Evolutionary conservation across 1,284 basidiomycete species (phyloP).

Genomic region (Cutaneotrichosporon dermatis): DNA sequence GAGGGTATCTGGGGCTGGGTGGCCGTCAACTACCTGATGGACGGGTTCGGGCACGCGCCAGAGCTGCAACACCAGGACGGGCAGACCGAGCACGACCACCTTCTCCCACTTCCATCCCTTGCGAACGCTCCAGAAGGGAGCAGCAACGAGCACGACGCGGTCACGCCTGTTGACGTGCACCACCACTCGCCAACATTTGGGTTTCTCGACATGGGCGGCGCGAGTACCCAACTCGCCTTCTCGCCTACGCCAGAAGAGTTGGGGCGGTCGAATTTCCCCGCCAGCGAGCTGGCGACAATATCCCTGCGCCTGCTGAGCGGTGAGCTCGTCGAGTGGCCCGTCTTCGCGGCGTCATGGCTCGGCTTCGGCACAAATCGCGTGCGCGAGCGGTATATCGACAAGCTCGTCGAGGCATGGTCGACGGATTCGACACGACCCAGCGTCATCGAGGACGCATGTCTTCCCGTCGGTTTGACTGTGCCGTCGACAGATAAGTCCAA

Average conservation of each 20-base stretch:
- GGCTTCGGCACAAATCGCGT: conserved; percentile 98
- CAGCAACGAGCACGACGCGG: conserved; percentile 18
- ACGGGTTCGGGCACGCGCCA: conserved; percentile 70
- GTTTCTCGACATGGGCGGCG: conserved; percentile 98
- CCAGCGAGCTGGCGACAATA: conserved; percentile 71
- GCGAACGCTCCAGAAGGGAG: conserved; percentile 26
- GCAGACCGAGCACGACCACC: conserved; percentile 29
- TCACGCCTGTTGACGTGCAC: conserved; percentile 45
- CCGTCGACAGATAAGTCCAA: conserved; percentile 54
- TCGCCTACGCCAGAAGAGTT: conserved; percentile 58
- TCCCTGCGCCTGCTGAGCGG: conserved; percentile 76
- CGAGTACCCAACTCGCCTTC: conserved; percentile 97
- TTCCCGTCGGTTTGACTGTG: conserved; percentile 66
- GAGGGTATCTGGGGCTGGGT: conserved; percentile 99
- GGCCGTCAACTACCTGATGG: conserved; percentile 98
- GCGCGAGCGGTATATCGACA: conserved; percentile 79
- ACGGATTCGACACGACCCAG: neutral
- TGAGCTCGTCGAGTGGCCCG: conserved; percentile 78
- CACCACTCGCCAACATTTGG: conserved; percentile 74
- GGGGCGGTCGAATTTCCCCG: conserved; percentile 49
- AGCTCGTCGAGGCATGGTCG: conserved; percentile 52
- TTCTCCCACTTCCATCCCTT: conserved; percentile 39
- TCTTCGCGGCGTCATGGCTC: conserved; percentile 98
- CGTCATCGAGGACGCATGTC: conserved; percentile 68
- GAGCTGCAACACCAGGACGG: conserved; percentile 10